phyloP scores from a whole-genome alignment of 2,329 filamentous ascomycete species.

The Stemphylium lycopersici region DNA sequence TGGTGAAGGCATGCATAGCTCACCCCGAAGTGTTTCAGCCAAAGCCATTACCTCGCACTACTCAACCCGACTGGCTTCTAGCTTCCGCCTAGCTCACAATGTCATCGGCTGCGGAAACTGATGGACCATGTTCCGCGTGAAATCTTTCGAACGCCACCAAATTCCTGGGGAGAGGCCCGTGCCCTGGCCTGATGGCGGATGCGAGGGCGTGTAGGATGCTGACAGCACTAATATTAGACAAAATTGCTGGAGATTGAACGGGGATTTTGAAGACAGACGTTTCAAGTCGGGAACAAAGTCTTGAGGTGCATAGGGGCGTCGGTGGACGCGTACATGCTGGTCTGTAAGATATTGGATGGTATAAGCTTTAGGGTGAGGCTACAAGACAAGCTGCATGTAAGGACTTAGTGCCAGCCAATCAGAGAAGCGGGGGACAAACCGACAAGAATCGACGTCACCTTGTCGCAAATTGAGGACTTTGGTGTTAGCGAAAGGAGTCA shows the following conservation, averaged over 20 bases:
- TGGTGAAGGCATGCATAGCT: neutral
- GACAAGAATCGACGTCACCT: neutral
- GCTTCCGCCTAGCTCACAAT: neutral
- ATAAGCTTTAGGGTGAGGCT: neutral
- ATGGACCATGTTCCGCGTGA: neutral
- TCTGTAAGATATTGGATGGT: neutral
- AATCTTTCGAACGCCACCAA: neutral
- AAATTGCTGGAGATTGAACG: conserved; percentile 1
- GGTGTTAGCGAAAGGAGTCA: neutral
- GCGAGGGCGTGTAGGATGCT: neutral
- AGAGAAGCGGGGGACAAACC: neutral
- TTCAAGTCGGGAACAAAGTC: neutral
- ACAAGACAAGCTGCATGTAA: conserved; percentile 1
- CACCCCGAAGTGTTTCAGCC: neutral
- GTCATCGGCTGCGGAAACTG: neutral
- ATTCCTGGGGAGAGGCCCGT: neutral
- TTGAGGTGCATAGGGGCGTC: conserved; percentile 1
- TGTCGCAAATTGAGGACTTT: conserved; percentile 4
- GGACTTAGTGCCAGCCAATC: neutral
- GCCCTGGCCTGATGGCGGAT: neutral
- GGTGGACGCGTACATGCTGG: neutral
- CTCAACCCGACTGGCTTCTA: neutral
- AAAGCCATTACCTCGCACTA: no score
- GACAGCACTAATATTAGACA: conserved; percentile 2
- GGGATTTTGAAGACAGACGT: neutral